A percentile compares a stretch with the other conserved stretches of the same genome.
Evolutionary conservation across 1,284 basidiomycete genomes (phyloP).

Genomic region (Schizopora paradoxa): DNA sequence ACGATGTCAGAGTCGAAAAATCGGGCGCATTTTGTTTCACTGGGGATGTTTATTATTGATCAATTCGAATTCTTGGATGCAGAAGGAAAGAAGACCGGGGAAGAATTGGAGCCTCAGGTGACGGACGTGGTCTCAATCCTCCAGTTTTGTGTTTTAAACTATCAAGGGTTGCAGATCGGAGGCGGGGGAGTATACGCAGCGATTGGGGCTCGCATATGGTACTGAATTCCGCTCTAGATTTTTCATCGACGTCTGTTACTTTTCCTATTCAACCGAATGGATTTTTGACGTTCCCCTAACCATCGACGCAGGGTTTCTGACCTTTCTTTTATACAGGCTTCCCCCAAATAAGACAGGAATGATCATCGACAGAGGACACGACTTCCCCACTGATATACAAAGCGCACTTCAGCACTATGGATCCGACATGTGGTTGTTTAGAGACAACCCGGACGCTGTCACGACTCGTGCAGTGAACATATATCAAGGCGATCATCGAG

Average conservation of each 20-base stretch:
- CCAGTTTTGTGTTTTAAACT: not conserved
- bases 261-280: not conserved
- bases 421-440: slow-evolving; percentile 74
- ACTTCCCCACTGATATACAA: slow-evolving; percentile 66
- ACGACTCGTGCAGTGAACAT: slow-evolving; percentile 78
- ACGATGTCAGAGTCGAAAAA: too few species aligned
- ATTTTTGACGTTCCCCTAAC: not conserved
- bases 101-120: slow-evolving; percentile 46
- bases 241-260: slow-evolving; percentile 6
- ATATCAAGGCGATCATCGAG: slow-evolving; percentile 69
- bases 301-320: not conserved
- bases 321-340: slow-evolving; percentile 42
- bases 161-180: slow-evolving; percentile 52
- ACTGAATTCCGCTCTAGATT: slow-evolving; percentile 5
- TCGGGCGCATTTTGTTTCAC: slow-evolving; percentile 52
- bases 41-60: slow-evolving; percentile 92
- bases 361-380: slow-evolving; percentile 78
- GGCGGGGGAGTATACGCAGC: slow-evolving; percentile 82
- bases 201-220: slow-evolving; percentile 82
- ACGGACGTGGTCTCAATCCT: slow-evolving; percentile 21
- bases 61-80: slow-evolving; percentile 62
- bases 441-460: slow-evolving; percentile 45
- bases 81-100: slow-evolving; percentile 45
- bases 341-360: slow-evolving; percentile 62
- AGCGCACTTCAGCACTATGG: slow-evolving; percentile 60